Conservation (phyloP, 2,329 filamentous ascomycete species). For the Cladosporium colombiae region DNA sequence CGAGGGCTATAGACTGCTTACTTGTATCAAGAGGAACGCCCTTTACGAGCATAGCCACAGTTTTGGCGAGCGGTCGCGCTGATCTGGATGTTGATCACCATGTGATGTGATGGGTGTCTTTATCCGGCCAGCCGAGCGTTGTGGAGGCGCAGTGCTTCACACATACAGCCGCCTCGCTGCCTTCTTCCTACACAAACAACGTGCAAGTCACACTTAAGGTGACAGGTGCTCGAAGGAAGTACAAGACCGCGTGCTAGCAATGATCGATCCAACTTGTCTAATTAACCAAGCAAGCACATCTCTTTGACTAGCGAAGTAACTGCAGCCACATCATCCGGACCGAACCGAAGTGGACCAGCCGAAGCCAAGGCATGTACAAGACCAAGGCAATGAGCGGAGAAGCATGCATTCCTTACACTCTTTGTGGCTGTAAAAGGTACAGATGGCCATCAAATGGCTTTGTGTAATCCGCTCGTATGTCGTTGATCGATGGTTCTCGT, state of each 20-base stretch:
- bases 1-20: background rate
- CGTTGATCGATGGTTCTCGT: background rate
- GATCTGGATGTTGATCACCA: background rate
- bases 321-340: background rate
- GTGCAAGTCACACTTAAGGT: too few relatives aligned
- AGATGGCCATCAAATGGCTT: too few relatives aligned
- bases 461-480: too few relatives aligned
- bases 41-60: background rate
- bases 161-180: too few relatives aligned
- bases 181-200: too few relatives aligned
- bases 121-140: background rate
- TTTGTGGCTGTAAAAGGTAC: too few relatives aligned
- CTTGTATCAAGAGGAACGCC: background rate
- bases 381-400: too few relatives aligned
- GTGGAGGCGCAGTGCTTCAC: slow-evolving; percentile 1
- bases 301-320: background rate
- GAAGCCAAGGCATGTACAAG: background rate
- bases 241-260: background rate
- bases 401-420: background rate
- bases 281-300: background rate
- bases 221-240: too few relatives aligned
- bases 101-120: too few relatives aligned
- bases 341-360: background rate
- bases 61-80: background rate
- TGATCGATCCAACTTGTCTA: background rate